phyloP scores from a whole-genome alignment of 2,329 filamentous ascomycete species.

The Hypoxylon sp. region DNA sequence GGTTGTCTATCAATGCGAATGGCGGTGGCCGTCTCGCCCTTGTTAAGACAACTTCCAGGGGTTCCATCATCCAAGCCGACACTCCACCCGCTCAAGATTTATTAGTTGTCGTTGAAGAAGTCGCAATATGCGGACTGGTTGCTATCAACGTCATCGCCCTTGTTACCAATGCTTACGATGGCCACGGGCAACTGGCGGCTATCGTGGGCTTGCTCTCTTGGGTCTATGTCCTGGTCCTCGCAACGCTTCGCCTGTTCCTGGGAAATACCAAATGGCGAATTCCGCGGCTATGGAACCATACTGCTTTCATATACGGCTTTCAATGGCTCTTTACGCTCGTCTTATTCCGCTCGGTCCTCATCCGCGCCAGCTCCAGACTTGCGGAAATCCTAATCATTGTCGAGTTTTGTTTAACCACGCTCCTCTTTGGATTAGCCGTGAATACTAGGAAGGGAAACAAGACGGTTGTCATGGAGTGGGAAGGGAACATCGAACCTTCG shows the following conservation, averaged over 20 bases:
- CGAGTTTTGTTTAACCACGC: slow-evolving; percentile 81
- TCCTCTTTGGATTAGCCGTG: slow-evolving; percentile 82
- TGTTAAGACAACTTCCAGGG: slow-evolving; percentile 72
- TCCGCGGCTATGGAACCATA: slow-evolving; percentile 91
- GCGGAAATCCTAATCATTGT: slow-evolving; percentile 76
- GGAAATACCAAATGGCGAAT: slow-evolving; percentile 76
- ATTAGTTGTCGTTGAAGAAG: slow-evolving; percentile 80
- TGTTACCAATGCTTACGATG: slow-evolving; percentile 71
- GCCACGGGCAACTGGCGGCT: slow-evolving; percentile 71
- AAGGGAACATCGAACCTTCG: slow-evolving; percentile 88
- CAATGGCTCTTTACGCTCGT: slow-evolving; percentile 85
- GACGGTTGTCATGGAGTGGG: slow-evolving; percentile 87
- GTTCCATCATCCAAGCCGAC: slow-evolving; percentile 79
- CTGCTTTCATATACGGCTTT: slow-evolving; percentile 83
- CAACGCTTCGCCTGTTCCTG: slow-evolving; percentile 78
- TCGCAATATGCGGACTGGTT: slow-evolving; percentile 80
- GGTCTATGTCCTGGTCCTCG: slow-evolving; percentile 84
- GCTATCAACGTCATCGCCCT: slow-evolving; percentile 77
- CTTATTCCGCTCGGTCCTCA: slow-evolving; percentile 86
- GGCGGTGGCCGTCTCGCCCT: slow-evolving; percentile 70
- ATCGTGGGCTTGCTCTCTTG: slow-evolving; percentile 80
- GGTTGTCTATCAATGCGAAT: slow-evolving; percentile 65
- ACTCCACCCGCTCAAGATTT: slow-evolving; percentile 80
- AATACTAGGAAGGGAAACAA: slow-evolving; percentile 94
- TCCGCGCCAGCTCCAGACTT: slow-evolving; percentile 78